Conservation (phyloP, 768 basidiomycete species). For the Gelatoporia subvermispora region DNA sequence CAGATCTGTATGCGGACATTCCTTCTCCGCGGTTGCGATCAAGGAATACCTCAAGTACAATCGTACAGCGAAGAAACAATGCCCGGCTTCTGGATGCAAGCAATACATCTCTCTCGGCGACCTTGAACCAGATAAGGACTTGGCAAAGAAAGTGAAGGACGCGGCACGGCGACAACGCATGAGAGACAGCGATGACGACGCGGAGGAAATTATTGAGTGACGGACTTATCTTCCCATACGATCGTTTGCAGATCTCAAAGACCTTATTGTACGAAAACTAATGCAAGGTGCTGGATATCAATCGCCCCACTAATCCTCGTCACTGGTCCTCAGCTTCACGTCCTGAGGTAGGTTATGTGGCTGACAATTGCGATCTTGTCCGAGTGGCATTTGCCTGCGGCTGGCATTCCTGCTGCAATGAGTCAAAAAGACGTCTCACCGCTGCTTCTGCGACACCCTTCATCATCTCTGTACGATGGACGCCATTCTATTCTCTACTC, state of each 20-base stretch:
- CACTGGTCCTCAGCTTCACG: neutral
- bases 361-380: too few relatives aligned
- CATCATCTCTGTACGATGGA: neutral
- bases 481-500: conserved; percentile 5
- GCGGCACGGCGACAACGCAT: conserved; percentile 44
- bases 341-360: too few relatives aligned
- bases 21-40: conserved; percentile 74
- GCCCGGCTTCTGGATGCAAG: conserved; percentile 72
- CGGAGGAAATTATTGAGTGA: conserved; percentile 54
- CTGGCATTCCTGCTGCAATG: too few relatives aligned
- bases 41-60: conserved; percentile 48
- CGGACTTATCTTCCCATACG: too few relatives aligned
- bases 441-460: too few relatives aligned
- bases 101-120: conserved; percentile 47
- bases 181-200: conserved; percentile 30
- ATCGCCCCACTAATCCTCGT: neutral
- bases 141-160: conserved; percentile 60
- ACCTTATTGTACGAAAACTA: neutral
- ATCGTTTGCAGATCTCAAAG: neutral
- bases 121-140: conserved; percentile 48
- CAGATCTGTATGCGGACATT: conserved; percentile 73
- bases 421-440: too few relatives aligned
- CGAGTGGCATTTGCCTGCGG: too few relatives aligned
- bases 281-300: neutral
- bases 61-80: conserved; percentile 34